A percentile compares a stretch with the other conserved stretches of the same genome.
Evolutionary conservation across 768 basidiomycete species (phyloP).

Genomic region (Termitomyces titanicus): DNA sequence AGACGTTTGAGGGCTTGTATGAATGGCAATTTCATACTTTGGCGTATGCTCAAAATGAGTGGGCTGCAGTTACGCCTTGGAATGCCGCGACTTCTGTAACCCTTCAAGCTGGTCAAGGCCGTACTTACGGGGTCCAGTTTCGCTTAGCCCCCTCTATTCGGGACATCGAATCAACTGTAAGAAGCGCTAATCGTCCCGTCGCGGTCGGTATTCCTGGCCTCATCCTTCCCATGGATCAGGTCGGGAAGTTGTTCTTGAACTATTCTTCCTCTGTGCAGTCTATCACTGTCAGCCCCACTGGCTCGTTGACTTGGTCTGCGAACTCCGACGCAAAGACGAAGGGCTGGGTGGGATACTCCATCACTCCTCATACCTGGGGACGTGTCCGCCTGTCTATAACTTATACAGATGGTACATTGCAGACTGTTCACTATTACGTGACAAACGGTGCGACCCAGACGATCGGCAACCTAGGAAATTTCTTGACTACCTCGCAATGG

Average conservation of each 20-base stretch:
- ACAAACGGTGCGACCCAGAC: conserved; percentile 42
- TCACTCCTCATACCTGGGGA: conserved; percentile 43
- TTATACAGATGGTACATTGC: conserved; percentile 46
- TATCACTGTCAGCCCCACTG: conserved; percentile 40
- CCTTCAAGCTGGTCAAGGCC: conserved; percentile 42
- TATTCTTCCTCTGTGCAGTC: conserved; percentile 37
- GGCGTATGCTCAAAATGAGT: conserved; percentile 54
- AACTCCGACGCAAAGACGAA: conserved; percentile 39
- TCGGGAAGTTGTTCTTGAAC: conserved; percentile 49
- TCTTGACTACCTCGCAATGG: conserved; percentile 53
- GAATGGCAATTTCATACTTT: conserved; percentile 60
- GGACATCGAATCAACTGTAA: conserved; percentile 42
- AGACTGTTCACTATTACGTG: conserved; percentile 51
- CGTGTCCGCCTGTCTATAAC: conserved; percentile 46
- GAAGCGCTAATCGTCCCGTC: conserved; percentile 39
- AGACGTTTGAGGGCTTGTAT: conserved; percentile 57
- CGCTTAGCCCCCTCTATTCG: conserved; percentile 47
- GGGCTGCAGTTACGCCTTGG: conserved; percentile 49
- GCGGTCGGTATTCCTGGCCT: conserved; percentile 53
- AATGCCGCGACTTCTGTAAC: conserved; percentile 47
- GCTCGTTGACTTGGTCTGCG: conserved; percentile 41
- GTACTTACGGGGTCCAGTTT: conserved; percentile 53
- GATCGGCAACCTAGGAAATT: conserved; percentile 48
- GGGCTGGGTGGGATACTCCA: conserved; percentile 44
- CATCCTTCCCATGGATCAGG: conserved; percentile 45